Evolutionary conservation across 371 early-diverging fungal genomes (phyloP), one percentile per base, ranked within the genome.

Genomic region (Mucor plumbeus): DNA sequence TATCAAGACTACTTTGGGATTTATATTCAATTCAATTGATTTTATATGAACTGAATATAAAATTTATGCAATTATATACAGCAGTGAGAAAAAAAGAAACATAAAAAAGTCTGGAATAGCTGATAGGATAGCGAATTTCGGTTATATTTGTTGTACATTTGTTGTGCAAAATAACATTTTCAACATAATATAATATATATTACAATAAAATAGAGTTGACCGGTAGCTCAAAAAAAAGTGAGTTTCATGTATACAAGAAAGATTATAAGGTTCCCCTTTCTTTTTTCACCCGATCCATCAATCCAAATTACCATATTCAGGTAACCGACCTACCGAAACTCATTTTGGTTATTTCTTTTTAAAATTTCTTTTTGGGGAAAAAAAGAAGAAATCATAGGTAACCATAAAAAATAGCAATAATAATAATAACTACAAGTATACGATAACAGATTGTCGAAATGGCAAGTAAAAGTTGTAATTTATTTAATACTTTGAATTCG

Each of bases 231-330:
- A 50, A 35, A 50, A 35, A 55, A 14, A 34, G 26, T 26, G 26
- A 31, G 55, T 34, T 55, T 55, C 55, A 34, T 48, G 50, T 50
- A 50, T 19, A 50, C 48, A 61, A 61, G 19, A 61, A 48, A 9
- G 26, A 35, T 33, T 38, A 50, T 48, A 48, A 17, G 48, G 54
- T 63, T 63, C 53, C 62, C 62, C 61, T n/a, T 62, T 40, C 54
- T 53, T 50, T 50, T 50, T 63, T 53, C 40, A 31, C 63, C 63
- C 63, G 63, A 63, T 63, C 63, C 63, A 63, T 39, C 63, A 38
- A 56, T 21, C 11, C 36, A 59, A 50, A 66, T 53, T 59, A 50
- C 53, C 43, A 53, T 59, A 66, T 59, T 40, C 60, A 66, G 53
- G 54, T 39, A 66, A 59, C 53, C 40, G 54, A 41, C 60, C 59